Percentiles rank a stretch among this genome's conserved stretches.
These are phyloP conservation scores for Kurtzmaniella quercitrusa DNA, from an alignment of 1,139 yeast species.

Conservation along the genomic window DNA sequence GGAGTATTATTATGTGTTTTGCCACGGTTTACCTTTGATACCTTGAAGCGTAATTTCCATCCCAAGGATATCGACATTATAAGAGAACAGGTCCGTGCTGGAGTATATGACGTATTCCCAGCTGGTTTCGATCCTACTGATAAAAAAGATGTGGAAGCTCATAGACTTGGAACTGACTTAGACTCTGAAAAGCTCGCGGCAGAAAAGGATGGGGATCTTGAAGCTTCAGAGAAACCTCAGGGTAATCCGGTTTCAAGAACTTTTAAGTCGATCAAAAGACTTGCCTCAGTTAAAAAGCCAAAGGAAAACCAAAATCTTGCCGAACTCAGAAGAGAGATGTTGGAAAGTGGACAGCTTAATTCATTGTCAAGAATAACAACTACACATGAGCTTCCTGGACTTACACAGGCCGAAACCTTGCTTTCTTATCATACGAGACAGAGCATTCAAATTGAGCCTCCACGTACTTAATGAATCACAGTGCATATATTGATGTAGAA, in stretches of 20 bases:
- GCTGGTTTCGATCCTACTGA: constrained; percentile 60
- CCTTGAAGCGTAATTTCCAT: constrained; percentile 39
- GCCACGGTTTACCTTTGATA: constrained; percentile 52
- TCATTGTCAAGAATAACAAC: constrained; percentile 41
- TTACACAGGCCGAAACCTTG: constrained; percentile 48
- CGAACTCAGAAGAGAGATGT: constrained; percentile 41
- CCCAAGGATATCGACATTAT: constrained; percentile 57
- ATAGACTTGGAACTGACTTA: constrained; percentile 22
- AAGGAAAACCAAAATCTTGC: constrained; percentile 27
- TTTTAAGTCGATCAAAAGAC: constrained; percentile 33
- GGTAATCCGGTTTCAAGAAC: constrained; percentile 28
- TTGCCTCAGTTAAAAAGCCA: constrained; percentile 20
- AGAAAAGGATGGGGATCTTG: constrained; percentile 18
- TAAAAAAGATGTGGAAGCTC: constrained; percentile 40
- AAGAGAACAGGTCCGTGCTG: constrained; percentile 44
- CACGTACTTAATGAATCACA: background rate
- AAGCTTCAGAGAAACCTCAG: constrained; percentile 26
- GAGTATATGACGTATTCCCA: constrained; percentile 48
- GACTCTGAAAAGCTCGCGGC: constrained; percentile 14
- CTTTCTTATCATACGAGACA: constrained; percentile 42
- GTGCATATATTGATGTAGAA: background rate
- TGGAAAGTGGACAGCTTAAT: constrained; percentile 34
- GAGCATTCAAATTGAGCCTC: constrained; percentile 19
- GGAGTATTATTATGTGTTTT: constrained; percentile 45
- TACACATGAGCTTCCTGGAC: constrained; percentile 48